Percentiles rank a stretch among this genome's conserved stretches.
phyloP scores from a whole-genome alignment of 2,329 filamentous ascomycete species.

The Pseudogymnoascus sp. region DNA sequence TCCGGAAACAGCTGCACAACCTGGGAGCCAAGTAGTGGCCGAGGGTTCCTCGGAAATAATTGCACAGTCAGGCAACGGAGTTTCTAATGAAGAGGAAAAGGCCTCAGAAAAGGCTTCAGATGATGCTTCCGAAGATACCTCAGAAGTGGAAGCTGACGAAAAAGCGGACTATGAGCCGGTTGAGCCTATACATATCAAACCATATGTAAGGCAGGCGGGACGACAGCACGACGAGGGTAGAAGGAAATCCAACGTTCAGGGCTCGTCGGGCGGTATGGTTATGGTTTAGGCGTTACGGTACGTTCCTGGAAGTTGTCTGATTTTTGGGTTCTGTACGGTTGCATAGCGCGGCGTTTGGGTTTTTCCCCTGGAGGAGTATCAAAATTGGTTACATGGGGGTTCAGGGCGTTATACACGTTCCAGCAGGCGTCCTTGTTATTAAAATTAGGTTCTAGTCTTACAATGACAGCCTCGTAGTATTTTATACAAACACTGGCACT shows the following conservation, averaged over 20 bases:
- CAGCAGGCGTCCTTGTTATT: background rate
- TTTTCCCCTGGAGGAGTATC: background rate
- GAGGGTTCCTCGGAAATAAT: background rate
- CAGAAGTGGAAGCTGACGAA: background rate
- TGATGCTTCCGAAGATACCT: background rate
- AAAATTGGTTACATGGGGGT: background rate
- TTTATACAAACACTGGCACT: background rate
- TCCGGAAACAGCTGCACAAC: background rate
- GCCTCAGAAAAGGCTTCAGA: background rate
- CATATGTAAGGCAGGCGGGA: background rate
- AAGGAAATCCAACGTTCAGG: background rate
- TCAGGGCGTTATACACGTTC: background rate
- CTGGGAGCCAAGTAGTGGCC: background rate
- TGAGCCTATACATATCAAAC: slow-evolving; percentile 5
- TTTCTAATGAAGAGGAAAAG: background rate
- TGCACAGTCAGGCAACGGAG: background rate
- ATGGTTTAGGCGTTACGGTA: background rate
- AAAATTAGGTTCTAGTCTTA: slow-evolving; percentile 5
- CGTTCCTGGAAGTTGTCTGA: background rate
- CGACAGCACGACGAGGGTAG: background rate
- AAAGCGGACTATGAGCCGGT: background rate
- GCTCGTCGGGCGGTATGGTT: background rate
- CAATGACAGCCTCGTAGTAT: slow-evolving; percentile 1
- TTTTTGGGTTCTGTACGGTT: background rate
- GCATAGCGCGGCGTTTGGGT: slow-evolving; percentile 5